Conservation (phyloP, 306 rosid genomes). For the Vigna unguiculata region DNA sequence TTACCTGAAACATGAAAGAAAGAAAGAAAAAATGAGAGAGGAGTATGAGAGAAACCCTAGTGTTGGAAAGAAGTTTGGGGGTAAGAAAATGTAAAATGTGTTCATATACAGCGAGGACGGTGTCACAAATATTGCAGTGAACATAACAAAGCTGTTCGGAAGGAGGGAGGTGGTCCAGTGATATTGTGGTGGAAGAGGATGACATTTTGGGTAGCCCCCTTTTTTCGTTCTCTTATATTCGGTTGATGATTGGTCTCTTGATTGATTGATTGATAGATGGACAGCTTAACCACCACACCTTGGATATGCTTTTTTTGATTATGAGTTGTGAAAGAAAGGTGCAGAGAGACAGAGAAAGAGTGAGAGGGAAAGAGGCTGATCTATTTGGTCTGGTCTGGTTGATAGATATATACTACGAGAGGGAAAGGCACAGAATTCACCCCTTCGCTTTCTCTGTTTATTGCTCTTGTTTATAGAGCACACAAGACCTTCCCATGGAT, state of each 20-base stretch:
- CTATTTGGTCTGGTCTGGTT: conserved; percentile 60
- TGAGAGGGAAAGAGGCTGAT: conserved; percentile 46
- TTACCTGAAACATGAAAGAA: conserved; percentile 58
- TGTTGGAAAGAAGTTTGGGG: not conserved
- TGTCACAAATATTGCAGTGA: conserved; percentile 94
- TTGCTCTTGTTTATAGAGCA: conserved; percentile 48
- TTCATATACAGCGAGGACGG: conserved; percentile 92
- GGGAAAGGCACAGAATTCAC: conserved; percentile 34
- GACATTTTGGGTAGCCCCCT: conserved; percentile 65
- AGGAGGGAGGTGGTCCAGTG: conserved; percentile 90
- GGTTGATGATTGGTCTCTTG: conserved; percentile 91
- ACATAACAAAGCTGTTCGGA: conserved; percentile 98
- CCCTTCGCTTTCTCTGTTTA: conserved; percentile 39
- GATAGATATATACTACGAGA: conserved; percentile 50
- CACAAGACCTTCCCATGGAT: conserved; percentile 11
- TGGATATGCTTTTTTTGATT: conserved; percentile 91
- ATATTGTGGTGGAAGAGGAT: conserved; percentile 72
- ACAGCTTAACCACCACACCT: conserved; percentile 94
- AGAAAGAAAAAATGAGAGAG: not conserved
- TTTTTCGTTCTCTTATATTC: conserved; percentile 48
- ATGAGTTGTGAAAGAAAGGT: conserved; percentile 75
- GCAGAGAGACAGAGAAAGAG: conserved; percentile 48
- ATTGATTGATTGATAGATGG: conserved; percentile 88
- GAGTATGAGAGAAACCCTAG: conserved; percentile 39
- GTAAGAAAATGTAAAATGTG: not conserved